Conservation (phyloP, 306 rosid species). For the Medicago ruthenica region DNA sequence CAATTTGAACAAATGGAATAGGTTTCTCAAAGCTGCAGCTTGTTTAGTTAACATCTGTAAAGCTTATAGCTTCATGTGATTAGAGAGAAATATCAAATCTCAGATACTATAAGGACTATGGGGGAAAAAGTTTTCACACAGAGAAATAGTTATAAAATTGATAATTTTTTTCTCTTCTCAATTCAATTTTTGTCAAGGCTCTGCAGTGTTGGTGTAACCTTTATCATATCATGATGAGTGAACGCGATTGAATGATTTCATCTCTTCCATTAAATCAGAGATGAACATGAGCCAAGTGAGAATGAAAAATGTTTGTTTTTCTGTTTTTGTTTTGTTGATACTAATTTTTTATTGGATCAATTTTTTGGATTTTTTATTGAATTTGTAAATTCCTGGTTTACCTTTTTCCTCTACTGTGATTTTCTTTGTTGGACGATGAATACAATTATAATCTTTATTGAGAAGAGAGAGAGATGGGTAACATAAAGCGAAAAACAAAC, state of each 20-base stretch:
- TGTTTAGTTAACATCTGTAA: constrained; percentile 15
- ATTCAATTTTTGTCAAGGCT: constrained; percentile 4
- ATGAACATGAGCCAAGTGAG: neutral
- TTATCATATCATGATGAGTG: neutral
- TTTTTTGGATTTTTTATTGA: no score
- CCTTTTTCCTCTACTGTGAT: neutral
- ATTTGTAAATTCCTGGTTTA: neutral
- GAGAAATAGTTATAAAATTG: neutral
- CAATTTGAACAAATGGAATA: constrained; percentile 26
- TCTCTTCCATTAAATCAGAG: neutral
- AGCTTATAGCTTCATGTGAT: constrained; percentile 13
- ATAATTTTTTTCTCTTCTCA: neutral
- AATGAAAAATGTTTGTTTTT: neutral
- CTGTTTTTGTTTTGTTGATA: neutral
- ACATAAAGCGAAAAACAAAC: no score
- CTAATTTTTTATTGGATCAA: neutral
- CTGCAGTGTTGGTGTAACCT: constrained; percentile 9
- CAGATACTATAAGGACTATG: neutral
- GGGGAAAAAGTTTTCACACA: constrained; percentile 2
- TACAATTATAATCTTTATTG: neutral
- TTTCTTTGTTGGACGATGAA: neutral
- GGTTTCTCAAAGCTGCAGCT: constrained; percentile 10
- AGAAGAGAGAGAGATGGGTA: no score
- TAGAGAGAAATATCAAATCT: constrained; percentile 8
- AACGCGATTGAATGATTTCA: neutral